Conservation (phyloP, 345 rosid genomes). For the Diplotaxis tenuifolia region DNA sequence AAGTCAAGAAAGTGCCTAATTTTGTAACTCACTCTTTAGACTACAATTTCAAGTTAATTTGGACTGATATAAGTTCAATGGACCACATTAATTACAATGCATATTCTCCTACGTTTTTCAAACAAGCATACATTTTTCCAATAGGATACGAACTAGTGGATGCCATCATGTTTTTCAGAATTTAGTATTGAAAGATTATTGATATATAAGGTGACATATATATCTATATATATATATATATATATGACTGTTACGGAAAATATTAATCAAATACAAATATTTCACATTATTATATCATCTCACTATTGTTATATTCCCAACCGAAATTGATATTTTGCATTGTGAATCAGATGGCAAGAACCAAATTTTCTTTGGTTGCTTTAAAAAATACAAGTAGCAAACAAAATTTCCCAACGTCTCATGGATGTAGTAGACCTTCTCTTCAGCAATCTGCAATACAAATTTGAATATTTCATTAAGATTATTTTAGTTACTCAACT, state of each 20-base stretch:
- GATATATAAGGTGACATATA: no score
- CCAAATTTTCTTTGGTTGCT: background rate
- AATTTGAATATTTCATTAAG: background rate
- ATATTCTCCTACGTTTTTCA: background rate
- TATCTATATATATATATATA: no score
- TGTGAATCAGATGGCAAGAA: background rate
- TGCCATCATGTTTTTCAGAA: background rate
- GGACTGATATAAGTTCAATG: no score
- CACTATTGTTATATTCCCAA: background rate
- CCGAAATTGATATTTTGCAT: background rate
- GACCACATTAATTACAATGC: background rate
- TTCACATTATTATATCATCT: background rate
- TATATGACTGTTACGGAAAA: background rate
- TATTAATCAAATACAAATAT: background rate
- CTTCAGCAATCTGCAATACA: conserved; percentile 32
- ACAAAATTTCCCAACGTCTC: background rate
- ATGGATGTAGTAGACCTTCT: background rate
- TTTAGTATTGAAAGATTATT: background rate
- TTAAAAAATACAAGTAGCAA: background rate
- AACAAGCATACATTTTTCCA: background rate
- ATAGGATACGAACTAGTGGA: background rate
- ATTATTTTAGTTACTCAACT: background rate
- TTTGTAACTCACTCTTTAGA: no score
- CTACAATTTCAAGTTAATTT: background rate
- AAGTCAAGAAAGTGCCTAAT: no score